Conservation (phyloP, 345 rosid genomes). For the Eucalyptus lansdowneana region DNA sequence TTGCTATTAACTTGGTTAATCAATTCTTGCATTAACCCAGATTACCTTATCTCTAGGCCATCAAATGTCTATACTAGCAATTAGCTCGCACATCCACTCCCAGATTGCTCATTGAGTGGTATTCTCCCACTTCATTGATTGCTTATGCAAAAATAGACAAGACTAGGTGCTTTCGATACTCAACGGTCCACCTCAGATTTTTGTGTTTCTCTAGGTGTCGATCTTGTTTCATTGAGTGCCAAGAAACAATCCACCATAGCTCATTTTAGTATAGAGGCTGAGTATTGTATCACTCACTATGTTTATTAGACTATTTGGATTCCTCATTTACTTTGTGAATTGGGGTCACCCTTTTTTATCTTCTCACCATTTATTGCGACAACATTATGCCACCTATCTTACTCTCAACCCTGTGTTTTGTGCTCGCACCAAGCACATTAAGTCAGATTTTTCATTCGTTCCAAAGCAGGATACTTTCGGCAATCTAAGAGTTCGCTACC, state of each 20-base stretch:
- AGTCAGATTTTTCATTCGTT: background rate
- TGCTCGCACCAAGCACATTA: background rate
- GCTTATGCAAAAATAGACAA: background rate
- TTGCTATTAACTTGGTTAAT: background rate
- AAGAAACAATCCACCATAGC: background rate
- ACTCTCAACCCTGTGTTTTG: background rate
- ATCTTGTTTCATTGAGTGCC: background rate
- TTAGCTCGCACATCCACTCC: background rate
- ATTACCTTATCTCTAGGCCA: background rate
- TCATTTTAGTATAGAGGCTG: background rate
- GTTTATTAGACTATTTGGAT: background rate
- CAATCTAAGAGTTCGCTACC: background rate
- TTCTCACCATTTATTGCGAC: background rate
- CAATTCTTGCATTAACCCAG: background rate
- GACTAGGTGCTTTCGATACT: background rate
- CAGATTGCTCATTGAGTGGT: background rate
- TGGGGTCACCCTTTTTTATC: background rate
- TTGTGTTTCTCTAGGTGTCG: background rate
- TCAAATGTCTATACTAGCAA: background rate
- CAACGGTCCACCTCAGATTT: background rate
- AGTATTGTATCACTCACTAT: background rate
- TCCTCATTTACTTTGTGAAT: background rate
- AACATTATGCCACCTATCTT: background rate
- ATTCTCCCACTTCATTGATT: background rate
- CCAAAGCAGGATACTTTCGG: fast-evolving